Percentiles rank a stretch among this genome's conserved stretches.
Evolutionary conservation across 2,329 filamentous ascomycete genomes (phyloP).

Genomic region (Trichoderma oligosporum): DNA sequence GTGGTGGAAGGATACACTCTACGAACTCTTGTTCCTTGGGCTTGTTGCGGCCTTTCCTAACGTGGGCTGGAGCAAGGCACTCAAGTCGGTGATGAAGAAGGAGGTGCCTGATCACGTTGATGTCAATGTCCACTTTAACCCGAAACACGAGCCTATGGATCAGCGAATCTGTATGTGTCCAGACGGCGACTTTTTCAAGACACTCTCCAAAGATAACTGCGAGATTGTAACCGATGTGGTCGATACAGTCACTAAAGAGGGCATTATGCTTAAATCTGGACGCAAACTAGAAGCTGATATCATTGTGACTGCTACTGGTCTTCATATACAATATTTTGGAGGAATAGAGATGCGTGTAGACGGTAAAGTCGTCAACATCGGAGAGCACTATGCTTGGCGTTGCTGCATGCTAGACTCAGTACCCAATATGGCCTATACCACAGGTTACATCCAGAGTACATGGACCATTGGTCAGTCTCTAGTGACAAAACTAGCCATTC

Average conservation of each 20-base stretch:
- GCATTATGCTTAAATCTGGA: constrained; percentile 44
- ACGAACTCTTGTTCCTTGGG: neutral
- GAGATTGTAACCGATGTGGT: constrained; percentile 46
- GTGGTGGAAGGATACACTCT: constrained; percentile 44
- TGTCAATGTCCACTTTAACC: constrained; percentile 53
- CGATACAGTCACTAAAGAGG: constrained; percentile 39
- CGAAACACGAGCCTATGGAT: constrained; percentile 58
- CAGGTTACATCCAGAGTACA: constrained; percentile 57
- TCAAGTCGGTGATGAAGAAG: constrained; percentile 42
- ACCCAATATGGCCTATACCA: constrained; percentile 44
- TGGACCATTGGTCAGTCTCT: too few relatives aligned
- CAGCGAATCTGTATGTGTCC: constrained; percentile 62
- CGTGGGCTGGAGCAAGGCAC: constrained; percentile 46
- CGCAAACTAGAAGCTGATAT: constrained; percentile 52
- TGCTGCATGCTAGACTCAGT: constrained; percentile 58
- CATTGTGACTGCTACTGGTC: constrained; percentile 63
- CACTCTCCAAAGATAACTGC: constrained; percentile 37
- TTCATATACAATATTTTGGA: constrained; percentile 54
- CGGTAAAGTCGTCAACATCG: constrained; percentile 40
- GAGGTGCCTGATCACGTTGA: constrained; percentile 48
- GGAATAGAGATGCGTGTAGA: constrained; percentile 50
- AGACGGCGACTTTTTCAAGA: constrained; percentile 45
- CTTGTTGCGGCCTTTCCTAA: neutral
- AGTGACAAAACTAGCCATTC: too few relatives aligned
- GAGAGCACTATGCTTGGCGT: constrained; percentile 54